A percentile compares a stretch with the other conserved stretches of the same genome.
phyloP scores from a whole-genome alignment of 495 filamentous ascomycete species.

The Zalerion maritima region DNA sequence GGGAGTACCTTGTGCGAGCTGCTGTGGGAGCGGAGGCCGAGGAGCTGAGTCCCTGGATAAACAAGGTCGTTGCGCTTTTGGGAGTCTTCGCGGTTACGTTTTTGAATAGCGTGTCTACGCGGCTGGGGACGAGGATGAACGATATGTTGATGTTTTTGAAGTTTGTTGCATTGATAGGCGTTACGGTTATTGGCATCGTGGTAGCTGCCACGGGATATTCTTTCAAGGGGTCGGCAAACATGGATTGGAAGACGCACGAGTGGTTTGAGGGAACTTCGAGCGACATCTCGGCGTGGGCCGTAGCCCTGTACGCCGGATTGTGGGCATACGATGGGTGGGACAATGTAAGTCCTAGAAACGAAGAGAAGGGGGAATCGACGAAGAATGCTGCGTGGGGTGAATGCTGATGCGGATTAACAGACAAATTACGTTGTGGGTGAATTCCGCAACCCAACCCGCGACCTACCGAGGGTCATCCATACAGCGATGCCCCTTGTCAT shows the following conservation, averaged over 20 bases:
- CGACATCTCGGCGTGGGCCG: slow-evolving; percentile 71
- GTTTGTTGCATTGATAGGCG: slow-evolving; percentile 74
- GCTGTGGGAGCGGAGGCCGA: slow-evolving; percentile 67
- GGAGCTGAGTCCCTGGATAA: slow-evolving; percentile 68
- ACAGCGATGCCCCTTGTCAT: slow-evolving; percentile 95
- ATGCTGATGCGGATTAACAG: slow-evolving; percentile 25
- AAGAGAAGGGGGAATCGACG: not conserved
- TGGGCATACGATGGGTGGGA: slow-evolving; percentile 99
- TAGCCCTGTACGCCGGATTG: slow-evolving; percentile 86
- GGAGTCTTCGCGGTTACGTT: slow-evolving; percentile 64
- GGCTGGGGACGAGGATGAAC: slow-evolving; percentile 66
- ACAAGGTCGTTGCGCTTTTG: slow-evolving; percentile 71
- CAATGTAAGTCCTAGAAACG: slow-evolving; percentile 49
- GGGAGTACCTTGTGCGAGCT: slow-evolving; percentile 85
- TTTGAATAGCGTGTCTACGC: slow-evolving; percentile 82
- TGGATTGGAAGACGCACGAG: slow-evolving; percentile 70
- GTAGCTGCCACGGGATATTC: slow-evolving; percentile 79
- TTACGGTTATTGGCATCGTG: slow-evolving; percentile 78
- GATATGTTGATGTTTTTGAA: slow-evolving; percentile 95
- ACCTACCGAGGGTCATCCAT: slow-evolving; percentile 89
- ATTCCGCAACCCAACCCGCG: slow-evolving; percentile 79
- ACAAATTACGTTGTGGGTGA: slow-evolving; percentile 96
- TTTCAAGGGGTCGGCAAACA: slow-evolving; percentile 55
- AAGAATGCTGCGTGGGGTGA: not conserved
- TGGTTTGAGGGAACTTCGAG: slow-evolving; percentile 84